Evolutionary conservation across 768 basidiomycete genomes (phyloP), one percentile per base, ranked within the genome.

Genomic region (Holtermannia corniformis): DNA sequence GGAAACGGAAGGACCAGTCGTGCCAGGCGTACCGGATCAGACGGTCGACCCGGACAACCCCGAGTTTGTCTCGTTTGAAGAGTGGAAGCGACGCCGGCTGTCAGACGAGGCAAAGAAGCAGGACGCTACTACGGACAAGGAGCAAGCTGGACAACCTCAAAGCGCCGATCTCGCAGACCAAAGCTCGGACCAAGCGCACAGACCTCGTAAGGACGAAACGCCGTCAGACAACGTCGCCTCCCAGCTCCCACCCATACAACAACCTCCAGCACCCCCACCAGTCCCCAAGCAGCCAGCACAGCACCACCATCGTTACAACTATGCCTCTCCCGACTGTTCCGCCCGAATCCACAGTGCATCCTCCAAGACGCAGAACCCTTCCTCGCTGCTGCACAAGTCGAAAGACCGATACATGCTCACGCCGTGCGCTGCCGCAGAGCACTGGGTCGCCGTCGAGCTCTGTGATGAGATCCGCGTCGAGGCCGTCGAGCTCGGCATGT

Each of bases 381-480:
- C 84, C 0, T 80, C 86, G 1, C 86, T 99, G 50, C 79, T 99
- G 7, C 85, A 86, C 24, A 83, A 82, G 26, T 91, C 90, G 73
- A 85, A 84, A 68, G 93, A 97, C 72, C 76, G 82, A 59, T 97
- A 97, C 77, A 93, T 97, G 95, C 84, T 96, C 61, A 88, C 85
- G 50, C 93, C 92, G 0, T 99, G 95, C 65, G 76, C 78, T 25
- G 72, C 76, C 3, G 72, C 76, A 14, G 74, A 76, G 11, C 80
- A 80, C 26, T 96, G 83, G 72, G 85, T 97, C 27, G 83, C 95
- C 27, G 84, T 97, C 43, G 95, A 99, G 72, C 81, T 97, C 14
- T 99, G 95, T 75, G 93, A 97, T 59, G 95, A 97, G 70, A 90
- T 99, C 57, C 77, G 88, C 43, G 91, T 97, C 63, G 93, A 97